phyloP scores from a whole-genome alignment of 1,284 basidiomycete species.

The Moesziomyces aphidis region DNA sequence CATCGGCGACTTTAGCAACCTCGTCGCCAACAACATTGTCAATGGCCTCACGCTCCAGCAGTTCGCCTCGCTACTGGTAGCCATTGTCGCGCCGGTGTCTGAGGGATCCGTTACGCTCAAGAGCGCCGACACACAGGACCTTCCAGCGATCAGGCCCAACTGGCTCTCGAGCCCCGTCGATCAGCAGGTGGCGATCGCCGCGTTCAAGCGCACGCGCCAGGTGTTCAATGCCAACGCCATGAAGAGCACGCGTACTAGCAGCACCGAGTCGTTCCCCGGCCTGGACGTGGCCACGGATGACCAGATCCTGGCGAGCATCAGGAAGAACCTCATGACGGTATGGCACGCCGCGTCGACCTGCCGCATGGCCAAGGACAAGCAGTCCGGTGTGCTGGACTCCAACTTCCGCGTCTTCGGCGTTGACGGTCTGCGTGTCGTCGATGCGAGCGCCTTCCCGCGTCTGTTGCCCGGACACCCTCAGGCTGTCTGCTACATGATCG shows the following conservation, averaged over 20 bases:
- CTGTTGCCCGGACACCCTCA: slow-evolving; percentile 55
- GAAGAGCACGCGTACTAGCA: slow-evolving; percentile 65
- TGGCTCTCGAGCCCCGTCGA: slow-evolving; percentile 58
- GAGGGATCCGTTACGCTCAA: slow-evolving; percentile 68
- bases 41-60: slow-evolving; percentile 36
- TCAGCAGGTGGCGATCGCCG: slow-evolving; percentile 64
- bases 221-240: slow-evolving; percentile 66
- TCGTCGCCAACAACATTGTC: slow-evolving; percentile 33
- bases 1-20: slow-evolving; percentile 52
- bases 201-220: slow-evolving; percentile 41
- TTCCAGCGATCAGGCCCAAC: slow-evolving; percentile 70
- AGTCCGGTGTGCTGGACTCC: slow-evolving; percentile 71
- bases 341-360: slow-evolving; percentile 69
- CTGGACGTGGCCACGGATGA: slow-evolving; percentile 67
- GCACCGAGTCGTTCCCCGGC: slow-evolving; percentile 67
- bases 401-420: slow-evolving; percentile 71
- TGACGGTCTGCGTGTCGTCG: slow-evolving; percentile 70
- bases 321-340: slow-evolving; percentile 68
- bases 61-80: slow-evolving; percentile 46
- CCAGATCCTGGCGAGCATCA: slow-evolving; percentile 69
- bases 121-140: slow-evolving; percentile 68
- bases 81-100: slow-evolving; percentile 57
- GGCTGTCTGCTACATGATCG: slow-evolving; percentile 55
- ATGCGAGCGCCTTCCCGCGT: slow-evolving; percentile 71
- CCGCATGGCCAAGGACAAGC: slow-evolving; percentile 65